Evolutionary conservation across 768 basidiomycete species (phyloP), one percentile per base, ranked within the genome.

Genomic region (Pleurotus ostreatus): DNA sequence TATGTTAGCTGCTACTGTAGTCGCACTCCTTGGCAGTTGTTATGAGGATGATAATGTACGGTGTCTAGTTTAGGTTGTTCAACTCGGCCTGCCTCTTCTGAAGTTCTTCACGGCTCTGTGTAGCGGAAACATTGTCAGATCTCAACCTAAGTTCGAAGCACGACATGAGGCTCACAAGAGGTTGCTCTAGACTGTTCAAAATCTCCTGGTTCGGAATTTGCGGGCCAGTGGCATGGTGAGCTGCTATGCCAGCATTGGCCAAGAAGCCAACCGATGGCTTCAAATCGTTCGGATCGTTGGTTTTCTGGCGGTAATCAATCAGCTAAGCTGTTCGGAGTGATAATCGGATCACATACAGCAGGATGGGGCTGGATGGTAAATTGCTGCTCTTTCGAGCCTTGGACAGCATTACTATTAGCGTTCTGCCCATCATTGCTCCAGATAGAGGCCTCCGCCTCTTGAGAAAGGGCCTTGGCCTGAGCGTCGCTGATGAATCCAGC

Each of bases 321-420:
- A 8, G 6, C 16, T 34, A 34, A 34, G 11, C 11, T 43, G 1
- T 30, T 49, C 34, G 25, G 39, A 26, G 13, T 8, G 39, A 57
- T 41, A 26, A 39, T 40, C 55, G 45, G 22, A 45, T 26, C 2
- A 63, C 78, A 47, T 62, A 84, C 83, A 61, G 84, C 84, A 48
- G 84, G 85, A 64, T 86, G 83, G 18, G 85, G 85, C 56, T 78
- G 74, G 62, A 81, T 86, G 47, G 68, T 69, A 67, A 78, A 85
- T 1, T 61, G 63, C 48, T 71, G 77, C 61, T 82, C 78, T 18
- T 61, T 60, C 23, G 61, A 41, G 5, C 57, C 54, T 49, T 57
- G 51, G 9, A 18, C 20, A 5, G 57, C 44, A 56, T 39, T 59
- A 52, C 46, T 47, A 56, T 45, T 45, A 46, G 54, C 40, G 26